These are phyloP conservation scores for Xylaria multiplex DNA, from an alignment of 2,329 filamentous ascomycete genomes.

Conservation along the genomic window DNA sequence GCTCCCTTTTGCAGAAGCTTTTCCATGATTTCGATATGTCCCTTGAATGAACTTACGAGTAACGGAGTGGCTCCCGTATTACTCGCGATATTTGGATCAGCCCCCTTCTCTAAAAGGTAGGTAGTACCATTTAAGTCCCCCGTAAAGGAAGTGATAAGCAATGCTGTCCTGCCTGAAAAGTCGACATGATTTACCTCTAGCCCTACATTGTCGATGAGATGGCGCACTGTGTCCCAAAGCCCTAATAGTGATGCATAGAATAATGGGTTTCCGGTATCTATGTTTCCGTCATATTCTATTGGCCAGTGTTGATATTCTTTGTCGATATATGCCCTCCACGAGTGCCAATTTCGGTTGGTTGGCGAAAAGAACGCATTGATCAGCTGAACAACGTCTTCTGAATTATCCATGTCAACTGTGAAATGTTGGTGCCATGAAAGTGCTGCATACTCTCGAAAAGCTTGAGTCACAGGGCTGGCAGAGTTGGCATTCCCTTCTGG, in stretches of 20 bases:
- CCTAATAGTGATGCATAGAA: conserved; percentile 28
- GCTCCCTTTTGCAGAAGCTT: too few relatives aligned
- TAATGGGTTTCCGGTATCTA: conserved; percentile 5
- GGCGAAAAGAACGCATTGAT: conserved; percentile 29
- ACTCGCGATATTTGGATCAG: neutral
- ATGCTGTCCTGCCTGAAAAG: conserved; percentile 16
- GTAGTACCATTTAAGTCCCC: neutral
- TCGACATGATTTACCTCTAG: conserved; percentile 19
- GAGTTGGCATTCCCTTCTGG: too few relatives aligned
- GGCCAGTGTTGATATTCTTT: too few relatives aligned
- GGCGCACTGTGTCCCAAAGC: conserved; percentile 20
- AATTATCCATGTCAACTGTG: neutral
- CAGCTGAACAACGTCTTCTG: neutral
- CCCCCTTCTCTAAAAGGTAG: neutral
- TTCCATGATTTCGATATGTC: conserved; percentile 8
- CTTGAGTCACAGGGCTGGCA: neutral
- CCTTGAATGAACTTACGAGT: neutral
- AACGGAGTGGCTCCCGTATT: neutral
- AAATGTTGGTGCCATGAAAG: conserved; percentile 4
- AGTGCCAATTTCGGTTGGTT: conserved; percentile 20
- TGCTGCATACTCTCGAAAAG: conserved; percentile 9
- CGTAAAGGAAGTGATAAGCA: conserved; percentile 1
- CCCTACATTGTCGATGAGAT: conserved; percentile 16
- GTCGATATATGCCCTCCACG: conserved; percentile 16
- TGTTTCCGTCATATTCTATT: too few relatives aligned